Conservation (phyloP, 371 early-diverging fungal species). For the Mucor circinelloides region DNA sequence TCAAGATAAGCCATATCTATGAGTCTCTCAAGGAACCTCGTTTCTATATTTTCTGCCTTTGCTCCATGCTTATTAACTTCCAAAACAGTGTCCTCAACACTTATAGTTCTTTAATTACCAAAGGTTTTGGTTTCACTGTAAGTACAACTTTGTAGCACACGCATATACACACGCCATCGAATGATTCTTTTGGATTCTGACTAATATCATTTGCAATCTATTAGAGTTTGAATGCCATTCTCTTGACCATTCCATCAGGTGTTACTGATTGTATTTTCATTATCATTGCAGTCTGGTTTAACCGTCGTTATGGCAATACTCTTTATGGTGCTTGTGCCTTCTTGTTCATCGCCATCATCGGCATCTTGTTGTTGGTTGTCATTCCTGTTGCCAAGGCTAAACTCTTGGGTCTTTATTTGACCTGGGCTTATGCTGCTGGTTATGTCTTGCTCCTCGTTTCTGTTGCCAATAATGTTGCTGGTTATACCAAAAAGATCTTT, state of each 20-base stretch:
- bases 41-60: constrained; percentile 26
- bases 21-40: constrained; percentile 27
- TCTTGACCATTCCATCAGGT: constrained; percentile 44
- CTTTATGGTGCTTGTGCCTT: constrained; percentile 29
- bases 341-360: constrained; percentile 31
- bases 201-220: not conserved
- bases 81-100: constrained; percentile 43
- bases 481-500: constrained; percentile 46
- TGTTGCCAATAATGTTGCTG: constrained; percentile 33
- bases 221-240: constrained; percentile 39
- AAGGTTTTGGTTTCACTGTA: constrained; percentile 46
- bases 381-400: constrained; percentile 42
- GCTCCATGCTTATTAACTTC: constrained; percentile 35
- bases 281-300: constrained; percentile 35
- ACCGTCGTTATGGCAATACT: constrained; percentile 38
- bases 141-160: not conserved
- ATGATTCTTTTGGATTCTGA: not conserved
- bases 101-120: constrained; percentile 39
- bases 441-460: constrained; percentile 15
- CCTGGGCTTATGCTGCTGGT: constrained; percentile 33
- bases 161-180: not conserved
- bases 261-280: constrained; percentile 34
- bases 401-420: constrained; percentile 35
- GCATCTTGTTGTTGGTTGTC: constrained; percentile 37
- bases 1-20: constrained; percentile 13